These are phyloP conservation scores for Dactylellina parvicollis DNA, from an alignment of 2,329 filamentous ascomycete species.

Conservation along the genomic window DNA sequence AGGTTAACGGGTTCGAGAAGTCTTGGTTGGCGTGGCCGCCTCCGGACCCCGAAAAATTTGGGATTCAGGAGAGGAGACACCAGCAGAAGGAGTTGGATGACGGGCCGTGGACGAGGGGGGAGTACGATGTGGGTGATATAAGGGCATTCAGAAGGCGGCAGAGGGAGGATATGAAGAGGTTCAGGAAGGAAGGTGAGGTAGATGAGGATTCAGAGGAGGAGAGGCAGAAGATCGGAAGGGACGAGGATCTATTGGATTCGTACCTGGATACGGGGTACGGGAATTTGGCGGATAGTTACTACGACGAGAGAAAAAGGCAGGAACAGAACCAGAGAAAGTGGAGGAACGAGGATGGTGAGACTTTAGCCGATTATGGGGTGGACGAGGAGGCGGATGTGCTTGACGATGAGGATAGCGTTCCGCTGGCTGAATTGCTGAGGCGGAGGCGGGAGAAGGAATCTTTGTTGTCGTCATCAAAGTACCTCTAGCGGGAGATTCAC, in stretches of 20 bases:
- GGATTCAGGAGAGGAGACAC: constrained; percentile 58
- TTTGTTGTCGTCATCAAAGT: constrained; percentile 14
- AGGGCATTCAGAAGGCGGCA: constrained; percentile 67
- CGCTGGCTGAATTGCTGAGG: constrained; percentile 73
- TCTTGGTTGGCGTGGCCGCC: constrained; percentile 71
- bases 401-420: constrained; percentile 72
- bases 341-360: constrained; percentile 79
- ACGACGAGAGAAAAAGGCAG: constrained; percentile 55
- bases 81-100: constrained; percentile 36
- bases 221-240: constrained; percentile 58
- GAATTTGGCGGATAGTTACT: constrained; percentile 38
- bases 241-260: constrained; percentile 57
- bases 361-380: constrained; percentile 79
- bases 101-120: constrained; percentile 40
- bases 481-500: background rate
- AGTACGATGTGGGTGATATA: constrained; percentile 61
- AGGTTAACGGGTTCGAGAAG: constrained; percentile 81
- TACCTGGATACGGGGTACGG: constrained; percentile 55
- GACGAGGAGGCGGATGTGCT: constrained; percentile 75
- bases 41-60: constrained; percentile 69
- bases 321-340: constrained; percentile 68
- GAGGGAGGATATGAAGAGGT: constrained; percentile 64
- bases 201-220: constrained; percentile 38
- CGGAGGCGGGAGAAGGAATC: constrained; percentile 62
- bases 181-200: constrained; percentile 58